Percentiles rank a stretch among this genome's conserved stretches.
Conservation (phyloP, 371 early-diverging fungal species). For the Mucor saturninus region DNA sequence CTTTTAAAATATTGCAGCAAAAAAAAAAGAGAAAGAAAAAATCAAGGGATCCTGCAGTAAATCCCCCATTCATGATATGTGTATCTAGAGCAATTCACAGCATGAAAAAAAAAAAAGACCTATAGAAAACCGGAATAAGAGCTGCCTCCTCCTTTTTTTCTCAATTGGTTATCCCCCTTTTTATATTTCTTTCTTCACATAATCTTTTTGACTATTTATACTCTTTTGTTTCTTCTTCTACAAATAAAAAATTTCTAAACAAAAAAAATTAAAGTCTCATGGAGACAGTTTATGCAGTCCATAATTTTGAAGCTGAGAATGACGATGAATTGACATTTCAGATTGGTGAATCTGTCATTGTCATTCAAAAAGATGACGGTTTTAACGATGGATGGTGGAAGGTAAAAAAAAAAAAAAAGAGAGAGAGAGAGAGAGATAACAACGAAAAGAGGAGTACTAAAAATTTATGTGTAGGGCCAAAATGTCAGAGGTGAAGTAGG, state of each 20-base stretch:
- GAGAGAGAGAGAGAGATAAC: constrained; percentile 31
- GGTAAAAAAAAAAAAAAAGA: constrained; percentile 64
- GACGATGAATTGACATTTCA: constrained; percentile 79
- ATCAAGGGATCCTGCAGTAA: neutral
- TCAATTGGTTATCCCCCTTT: neutral
- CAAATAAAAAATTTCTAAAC: neutral
- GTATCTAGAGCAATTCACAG: neutral
- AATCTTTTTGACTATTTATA: neutral
- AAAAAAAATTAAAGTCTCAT: neutral
- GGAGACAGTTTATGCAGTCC: constrained; percentile 70
- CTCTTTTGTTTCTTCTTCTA: neutral
- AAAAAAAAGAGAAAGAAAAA: too few relatives aligned
- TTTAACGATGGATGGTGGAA: constrained; percentile 90
- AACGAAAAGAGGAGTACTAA: constrained; percentile 33
- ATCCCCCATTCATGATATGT: neutral
- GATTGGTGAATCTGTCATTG: constrained; percentile 72
- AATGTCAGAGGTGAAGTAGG: constrained; percentile 68
- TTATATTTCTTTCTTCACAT: neutral
- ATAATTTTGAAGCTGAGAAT: constrained; percentile 72
- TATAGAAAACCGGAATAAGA: neutral
- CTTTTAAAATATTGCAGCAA: too few relatives aligned
- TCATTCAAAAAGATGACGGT: constrained; percentile 79
- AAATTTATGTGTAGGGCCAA: constrained; percentile 25
- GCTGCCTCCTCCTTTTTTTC: neutral
- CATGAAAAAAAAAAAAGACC: neutral